Percentiles rank a stretch among this genome's conserved stretches.
These are phyloP conservation scores for Hypoxylon rubiginosum DNA, from an alignment of 2,329 filamentous ascomycete genomes.

Conservation along the genomic window DNA sequence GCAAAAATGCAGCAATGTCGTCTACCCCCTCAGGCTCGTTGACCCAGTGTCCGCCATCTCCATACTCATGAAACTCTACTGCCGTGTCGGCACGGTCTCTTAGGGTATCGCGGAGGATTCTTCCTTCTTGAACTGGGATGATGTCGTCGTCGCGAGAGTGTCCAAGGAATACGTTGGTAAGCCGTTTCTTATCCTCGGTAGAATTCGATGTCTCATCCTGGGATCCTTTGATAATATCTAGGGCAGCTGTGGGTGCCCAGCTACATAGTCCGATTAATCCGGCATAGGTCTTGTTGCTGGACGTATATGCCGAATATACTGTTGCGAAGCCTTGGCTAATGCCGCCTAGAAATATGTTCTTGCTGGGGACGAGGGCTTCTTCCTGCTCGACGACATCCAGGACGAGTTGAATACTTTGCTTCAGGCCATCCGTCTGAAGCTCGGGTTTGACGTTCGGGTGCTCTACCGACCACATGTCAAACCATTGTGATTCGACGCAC, in stretches of 20 bases:
- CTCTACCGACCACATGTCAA: constrained; percentile 65
- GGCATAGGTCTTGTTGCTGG: constrained; percentile 33
- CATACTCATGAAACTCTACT: constrained; percentile 46
- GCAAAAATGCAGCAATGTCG: constrained; percentile 42
- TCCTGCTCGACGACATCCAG: constrained; percentile 43
- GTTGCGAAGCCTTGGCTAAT: constrained; percentile 53
- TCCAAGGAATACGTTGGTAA: constrained; percentile 48
- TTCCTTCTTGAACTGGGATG: constrained; percentile 48
- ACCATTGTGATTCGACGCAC: constrained; percentile 48
- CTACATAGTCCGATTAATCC: constrained; percentile 50
- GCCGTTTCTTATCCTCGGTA: too few relatives aligned
- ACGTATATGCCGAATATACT: constrained; percentile 37
- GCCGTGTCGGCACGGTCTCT: neutral
- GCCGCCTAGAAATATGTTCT: constrained; percentile 49
- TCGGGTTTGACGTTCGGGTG: constrained; percentile 55
- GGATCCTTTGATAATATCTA: too few relatives aligned
- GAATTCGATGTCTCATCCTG: too few relatives aligned
- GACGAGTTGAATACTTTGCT: constrained; percentile 41
- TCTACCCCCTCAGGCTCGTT: constrained; percentile 48
- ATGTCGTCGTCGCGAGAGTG: constrained; percentile 50
- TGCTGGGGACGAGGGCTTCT: constrained; percentile 36
- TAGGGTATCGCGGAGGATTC: constrained; percentile 42
- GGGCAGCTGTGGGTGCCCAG: constrained; percentile 45
- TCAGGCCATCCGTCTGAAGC: constrained; percentile 45
- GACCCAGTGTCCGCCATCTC: constrained; percentile 45